These are phyloP conservation scores for Leucogyrophana mollusca DNA, from an alignment of 768 basidiomycete genomes.

Conservation along the genomic window DNA sequence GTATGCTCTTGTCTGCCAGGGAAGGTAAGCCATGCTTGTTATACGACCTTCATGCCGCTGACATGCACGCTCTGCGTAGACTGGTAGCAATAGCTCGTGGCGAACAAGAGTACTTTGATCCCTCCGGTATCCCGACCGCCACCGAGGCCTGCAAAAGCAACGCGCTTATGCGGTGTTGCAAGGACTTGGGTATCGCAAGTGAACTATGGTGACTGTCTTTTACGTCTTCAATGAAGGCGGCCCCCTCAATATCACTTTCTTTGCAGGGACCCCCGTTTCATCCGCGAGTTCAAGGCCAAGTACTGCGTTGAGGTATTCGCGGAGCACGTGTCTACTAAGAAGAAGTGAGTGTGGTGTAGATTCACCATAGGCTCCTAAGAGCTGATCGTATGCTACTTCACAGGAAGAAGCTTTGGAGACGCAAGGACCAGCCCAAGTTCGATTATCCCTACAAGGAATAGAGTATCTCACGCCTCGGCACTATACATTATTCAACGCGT, in stretches of 20 bases:
- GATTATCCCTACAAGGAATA: conserved; percentile 87
- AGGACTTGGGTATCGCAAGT: conserved; percentile 93
- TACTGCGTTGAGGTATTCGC: conserved; percentile 84
- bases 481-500: neutral
- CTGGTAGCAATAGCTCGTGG: conserved; percentile 89
- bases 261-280: conserved; percentile 90
- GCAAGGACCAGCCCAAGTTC: conserved; percentile 83
- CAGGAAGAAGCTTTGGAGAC: conserved; percentile 91
- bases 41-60: too few species aligned
- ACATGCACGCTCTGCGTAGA: conserved; percentile 36
- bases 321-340: conserved; percentile 82
- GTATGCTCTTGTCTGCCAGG: conserved; percentile 92
- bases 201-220: conserved; percentile 96
- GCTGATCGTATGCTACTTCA: conserved; percentile 10
- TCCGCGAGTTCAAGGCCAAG: conserved; percentile 86
- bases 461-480: neutral
- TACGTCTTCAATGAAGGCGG: too few species aligned
- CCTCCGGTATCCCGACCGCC: conserved; percentile 86
- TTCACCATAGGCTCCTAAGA: neutral
- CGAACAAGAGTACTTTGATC: conserved; percentile 96
- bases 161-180: conserved; percentile 96
- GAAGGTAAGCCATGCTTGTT: conserved; percentile 56
- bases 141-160: conserved; percentile 96
- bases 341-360: conserved; percentile 63
- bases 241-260: conserved; percentile 1